Percentiles rank a stretch among this genome's conserved stretches.
These are phyloP conservation scores for Colletotrichum neosansevieriae DNA, from an alignment of 2,329 filamentous ascomycete species.

Conservation along the genomic window DNA sequence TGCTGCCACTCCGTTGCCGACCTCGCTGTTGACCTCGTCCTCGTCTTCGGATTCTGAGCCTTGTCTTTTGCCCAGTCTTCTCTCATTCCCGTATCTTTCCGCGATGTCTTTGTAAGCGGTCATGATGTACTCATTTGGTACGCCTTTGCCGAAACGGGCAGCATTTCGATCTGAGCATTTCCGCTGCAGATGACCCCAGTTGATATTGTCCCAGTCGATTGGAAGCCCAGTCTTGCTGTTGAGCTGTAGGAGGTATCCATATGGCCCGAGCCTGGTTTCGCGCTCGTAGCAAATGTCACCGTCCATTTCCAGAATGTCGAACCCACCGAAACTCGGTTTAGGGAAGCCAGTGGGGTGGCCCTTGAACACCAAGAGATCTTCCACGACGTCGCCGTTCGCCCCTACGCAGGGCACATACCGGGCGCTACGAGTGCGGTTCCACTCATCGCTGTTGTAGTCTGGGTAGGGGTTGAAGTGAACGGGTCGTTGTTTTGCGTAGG, in stretches of 20 bases:
- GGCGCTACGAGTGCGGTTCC: conserved; percentile 69
- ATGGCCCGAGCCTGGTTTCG: conserved; percentile 76
- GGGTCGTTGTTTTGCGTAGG: conserved; percentile 57
- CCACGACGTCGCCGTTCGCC: conserved; percentile 67
- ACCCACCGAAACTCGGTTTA: conserved; percentile 71
- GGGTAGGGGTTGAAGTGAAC: conserved; percentile 78
- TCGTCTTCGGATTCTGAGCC: background rate
- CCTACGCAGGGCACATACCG: conserved; percentile 74
- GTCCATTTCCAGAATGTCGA: conserved; percentile 70
- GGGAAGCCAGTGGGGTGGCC: conserved; percentile 71
- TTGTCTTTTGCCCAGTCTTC: conserved; percentile 27
- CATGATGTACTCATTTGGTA: conserved; percentile 58
- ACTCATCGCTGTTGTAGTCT: conserved; percentile 72
- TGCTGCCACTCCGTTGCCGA: background rate
- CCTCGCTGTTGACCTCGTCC: background rate
- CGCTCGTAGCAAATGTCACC: conserved; percentile 75
- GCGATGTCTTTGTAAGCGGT: conserved; percentile 49
- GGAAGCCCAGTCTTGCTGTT: conserved; percentile 56
- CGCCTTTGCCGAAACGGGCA: conserved; percentile 67
- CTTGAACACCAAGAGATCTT: conserved; percentile 75
- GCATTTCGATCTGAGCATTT: conserved; percentile 75
- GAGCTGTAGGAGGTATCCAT: conserved; percentile 65
- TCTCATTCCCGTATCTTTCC: conserved; percentile 30
- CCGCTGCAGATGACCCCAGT: conserved; percentile 79
- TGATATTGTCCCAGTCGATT: conserved; percentile 72